Evolutionary conservation across 768 basidiomycete species (phyloP).

Genomic region (Phaffia australis): DNA sequence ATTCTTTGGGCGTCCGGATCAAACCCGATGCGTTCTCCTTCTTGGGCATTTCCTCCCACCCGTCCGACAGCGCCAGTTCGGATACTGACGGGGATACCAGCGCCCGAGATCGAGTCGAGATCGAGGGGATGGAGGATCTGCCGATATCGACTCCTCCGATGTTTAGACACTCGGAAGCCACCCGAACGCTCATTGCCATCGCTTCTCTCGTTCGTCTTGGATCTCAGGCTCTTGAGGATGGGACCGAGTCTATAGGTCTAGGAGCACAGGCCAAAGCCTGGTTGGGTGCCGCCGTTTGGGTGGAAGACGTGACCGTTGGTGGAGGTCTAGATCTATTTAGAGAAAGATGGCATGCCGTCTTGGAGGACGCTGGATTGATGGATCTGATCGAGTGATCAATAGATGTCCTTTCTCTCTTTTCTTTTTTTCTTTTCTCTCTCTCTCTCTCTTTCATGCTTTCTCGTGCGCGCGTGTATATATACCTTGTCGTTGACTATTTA

Average conservation of each 20-base stretch:
- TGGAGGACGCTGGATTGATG: neutral
- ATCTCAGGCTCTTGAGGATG: neutral
- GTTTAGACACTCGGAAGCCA: neutral
- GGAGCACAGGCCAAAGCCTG: neutral
- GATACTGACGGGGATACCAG: neutral
- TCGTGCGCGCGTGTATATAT: neutral
- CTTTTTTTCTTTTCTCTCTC: slow-evolving; percentile 8
- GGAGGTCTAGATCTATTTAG: neutral
- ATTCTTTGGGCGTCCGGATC: slow-evolving; percentile 7
- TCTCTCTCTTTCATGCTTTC: slow-evolving; percentile 1
- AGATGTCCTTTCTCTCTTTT: slow-evolving; percentile 6
- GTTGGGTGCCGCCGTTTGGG: neutral
- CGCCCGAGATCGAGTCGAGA: neutral
- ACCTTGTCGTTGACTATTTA: neutral
- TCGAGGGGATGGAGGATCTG: neutral
- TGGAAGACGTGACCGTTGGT: neutral
- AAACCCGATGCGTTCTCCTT: too few species aligned
- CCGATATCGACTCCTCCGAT: neutral
- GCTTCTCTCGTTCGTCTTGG: neutral
- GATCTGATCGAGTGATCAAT: too few species aligned
- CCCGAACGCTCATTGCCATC: neutral
- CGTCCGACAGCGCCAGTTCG: neutral
- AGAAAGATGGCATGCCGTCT: neutral
- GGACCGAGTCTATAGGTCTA: neutral
- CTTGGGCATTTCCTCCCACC: neutral